Percentiles rank a stretch among this genome's conserved stretches.
Evolutionary conservation across 208 protist genomes (phyloP).

Genomic region (Herpetomonas tarakana): DNA sequence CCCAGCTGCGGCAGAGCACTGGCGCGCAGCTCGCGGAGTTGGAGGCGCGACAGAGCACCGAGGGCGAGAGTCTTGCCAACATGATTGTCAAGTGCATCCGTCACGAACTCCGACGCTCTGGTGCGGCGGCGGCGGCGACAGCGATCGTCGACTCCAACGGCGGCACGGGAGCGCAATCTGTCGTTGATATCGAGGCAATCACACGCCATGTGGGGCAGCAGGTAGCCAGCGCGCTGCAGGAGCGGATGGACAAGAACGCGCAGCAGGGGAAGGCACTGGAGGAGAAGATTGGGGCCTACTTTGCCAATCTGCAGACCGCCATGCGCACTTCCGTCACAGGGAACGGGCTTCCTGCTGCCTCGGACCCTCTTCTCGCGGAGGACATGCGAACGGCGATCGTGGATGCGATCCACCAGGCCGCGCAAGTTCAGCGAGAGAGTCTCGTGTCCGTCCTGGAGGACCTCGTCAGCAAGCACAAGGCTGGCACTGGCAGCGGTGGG

Average conservation of each 20-base stretch:
- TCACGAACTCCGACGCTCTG: slow-evolving; percentile 31
- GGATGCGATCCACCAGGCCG: slow-evolving; percentile 44
- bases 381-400: slow-evolving; percentile 28
- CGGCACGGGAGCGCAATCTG: not conserved
- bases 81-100: slow-evolving; percentile 47
- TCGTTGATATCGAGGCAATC: slow-evolving; percentile 3
- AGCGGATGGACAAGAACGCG: not conserved
- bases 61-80: slow-evolving; percentile 32
- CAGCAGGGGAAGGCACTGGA: slow-evolving; percentile 1
- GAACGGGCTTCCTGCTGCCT: not conserved
- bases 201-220: slow-evolving; percentile 2
- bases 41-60: slow-evolving; percentile 27
- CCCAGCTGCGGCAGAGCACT: slow-evolving; percentile 26
- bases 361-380: not conserved
- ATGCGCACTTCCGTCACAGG: not conserved
- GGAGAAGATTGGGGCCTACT: slow-evolving; percentile 11
- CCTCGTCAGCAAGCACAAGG: slow-evolving; percentile 16
- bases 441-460: slow-evolving; percentile 33
- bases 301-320: slow-evolving; percentile 4
- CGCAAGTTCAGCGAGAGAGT: slow-evolving; percentile 47
- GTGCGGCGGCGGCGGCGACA: not conserved
- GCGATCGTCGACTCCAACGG: not conserved
- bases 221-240: slow-evolving; percentile 1
- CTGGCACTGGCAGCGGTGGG: slow-evolving; percentile 1
- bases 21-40: slow-evolving; percentile 30